Evolutionary conservation across 371 early-diverging fungal species (phyloP).

Genomic region (Blastocladiella emersonii): DNA sequence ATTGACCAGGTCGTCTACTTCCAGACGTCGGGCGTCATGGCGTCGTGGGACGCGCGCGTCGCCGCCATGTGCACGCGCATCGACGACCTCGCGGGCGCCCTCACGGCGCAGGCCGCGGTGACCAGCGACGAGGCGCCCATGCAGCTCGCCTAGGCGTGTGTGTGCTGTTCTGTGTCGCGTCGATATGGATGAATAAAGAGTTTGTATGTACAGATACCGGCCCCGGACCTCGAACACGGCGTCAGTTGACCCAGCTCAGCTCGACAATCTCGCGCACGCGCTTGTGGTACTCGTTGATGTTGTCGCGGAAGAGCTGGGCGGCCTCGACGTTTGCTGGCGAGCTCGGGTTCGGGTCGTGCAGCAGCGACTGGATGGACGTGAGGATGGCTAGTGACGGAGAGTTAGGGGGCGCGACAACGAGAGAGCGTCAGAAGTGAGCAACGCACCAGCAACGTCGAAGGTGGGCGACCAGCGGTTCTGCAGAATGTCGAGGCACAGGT

Average conservation of each 20-base stretch:
- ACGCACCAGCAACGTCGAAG: constrained; percentile 67
- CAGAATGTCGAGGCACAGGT: constrained; percentile 96
- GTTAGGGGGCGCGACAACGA: background rate
- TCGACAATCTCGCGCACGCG: constrained; percentile 91
- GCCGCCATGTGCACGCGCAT: constrained; percentile 42
- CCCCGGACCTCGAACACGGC: no score
- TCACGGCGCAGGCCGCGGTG: constrained; percentile 11
- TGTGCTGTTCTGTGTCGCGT: no score
- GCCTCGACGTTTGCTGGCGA: constrained; percentile 98
- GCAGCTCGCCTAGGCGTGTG: background rate
- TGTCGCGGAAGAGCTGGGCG: constrained; percentile 84
- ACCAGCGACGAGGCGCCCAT: no score
- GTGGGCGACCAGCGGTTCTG: constrained; percentile 98
- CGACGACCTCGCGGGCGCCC: constrained; percentile 36
- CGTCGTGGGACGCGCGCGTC: constrained; percentile 42
- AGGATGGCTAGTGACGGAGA: constrained; percentile 67
- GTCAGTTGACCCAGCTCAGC: constrained; percentile 51
- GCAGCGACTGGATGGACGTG: constrained; percentile 91
- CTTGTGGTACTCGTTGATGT: constrained; percentile 83
- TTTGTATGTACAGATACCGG: no score
- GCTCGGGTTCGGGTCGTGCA: constrained; percentile 97
- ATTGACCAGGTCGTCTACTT: constrained; percentile 70
- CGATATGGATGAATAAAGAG: no score
- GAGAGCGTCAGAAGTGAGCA: background rate
- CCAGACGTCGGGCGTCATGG: constrained; percentile 26